Evolutionary conservation across 371 early-diverging fungal genomes (phyloP).

Genomic region (Rhizopus arrhizus): DNA sequence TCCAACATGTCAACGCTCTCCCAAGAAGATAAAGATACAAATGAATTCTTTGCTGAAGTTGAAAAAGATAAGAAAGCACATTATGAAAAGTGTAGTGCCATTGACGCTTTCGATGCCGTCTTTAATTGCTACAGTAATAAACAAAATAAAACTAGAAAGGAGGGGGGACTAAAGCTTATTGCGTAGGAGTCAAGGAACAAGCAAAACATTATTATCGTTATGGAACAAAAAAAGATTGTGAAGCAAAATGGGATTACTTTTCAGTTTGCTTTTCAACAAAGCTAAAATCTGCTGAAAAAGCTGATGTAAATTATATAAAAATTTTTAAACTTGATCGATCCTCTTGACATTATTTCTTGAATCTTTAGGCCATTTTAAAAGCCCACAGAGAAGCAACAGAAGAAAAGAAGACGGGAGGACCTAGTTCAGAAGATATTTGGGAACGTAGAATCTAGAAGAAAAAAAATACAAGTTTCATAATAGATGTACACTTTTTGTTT

Average conservation of each 20-base stretch:
- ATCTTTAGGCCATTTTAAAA: conserved; percentile 38
- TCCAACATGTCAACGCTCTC: not conserved
- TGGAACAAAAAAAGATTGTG: conserved; percentile 50
- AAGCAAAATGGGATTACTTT: conserved; percentile 45
- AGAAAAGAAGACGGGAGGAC: conserved; percentile 20
- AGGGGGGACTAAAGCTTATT: not conserved
- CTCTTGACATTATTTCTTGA: too few relatives aligned
- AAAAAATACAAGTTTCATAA: not conserved
- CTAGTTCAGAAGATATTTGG: conserved; percentile 51
- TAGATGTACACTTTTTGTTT: too few relatives aligned
- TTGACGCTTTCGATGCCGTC: conserved; percentile 44
- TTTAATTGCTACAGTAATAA: conserved; percentile 50
- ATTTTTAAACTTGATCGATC: too few relatives aligned
- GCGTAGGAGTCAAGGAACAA: conserved; percentile 44
- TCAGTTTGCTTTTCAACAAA: conserved; percentile 46
- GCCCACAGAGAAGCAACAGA: conserved; percentile 31
- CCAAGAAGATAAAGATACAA: conserved; percentile 36
- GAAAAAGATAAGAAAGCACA: conserved; percentile 38
- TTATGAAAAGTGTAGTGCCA: conserved; percentile 40
- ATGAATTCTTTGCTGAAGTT: conserved; percentile 44
- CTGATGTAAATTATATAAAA: conserved; percentile 36
- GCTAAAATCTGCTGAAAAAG: conserved; percentile 40
- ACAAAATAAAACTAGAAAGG: not conserved
- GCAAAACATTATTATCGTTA: conserved; percentile 51
- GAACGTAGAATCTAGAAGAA: conserved; percentile 28